Base-by-base conservation (phyloP, 2,329 filamentous ascomycete genomes). In the Fusarium sacchari region DNA sequence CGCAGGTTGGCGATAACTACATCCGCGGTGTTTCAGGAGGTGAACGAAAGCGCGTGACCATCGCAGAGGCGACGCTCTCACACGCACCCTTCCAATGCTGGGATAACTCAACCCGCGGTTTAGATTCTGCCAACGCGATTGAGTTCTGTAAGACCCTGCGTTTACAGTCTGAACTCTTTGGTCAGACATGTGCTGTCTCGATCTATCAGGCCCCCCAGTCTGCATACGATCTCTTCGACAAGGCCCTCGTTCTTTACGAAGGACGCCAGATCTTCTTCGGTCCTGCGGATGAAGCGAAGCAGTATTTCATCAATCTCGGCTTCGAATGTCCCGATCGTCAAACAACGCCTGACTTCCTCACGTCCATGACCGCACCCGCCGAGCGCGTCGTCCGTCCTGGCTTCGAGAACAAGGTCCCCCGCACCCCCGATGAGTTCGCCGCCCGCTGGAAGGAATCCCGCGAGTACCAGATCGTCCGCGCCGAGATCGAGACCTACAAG, bases 31-130 rank as follows among this genome's bases (percentile, higher is more conserved):
- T 95, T 1, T 93, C 90, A 44, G 93, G 93, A 69, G 93, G 93
- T 52, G 93, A 95, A 81, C 85, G 93, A 30, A 95, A 95, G 80
- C 91, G 93, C 76, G 92, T 94, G 9, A 91, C 90, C 28, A 94
- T 95, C 73, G 92, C 92, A 1, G 93, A 95, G 80, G 93, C 92
- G 0, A 83, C 86, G 1, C 81, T 89, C n/a, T 87, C 87, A 9
- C 83, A 83, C 30, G 85, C 87, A 0, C 87, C 86, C 5, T 81
- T 79, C 28, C 76, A 77, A 52, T 80, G 79, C 55, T 80, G 79
- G 79, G 79, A 80, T 15, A 81, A 80, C 50, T 79, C 77, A 13
- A 80, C 79, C 4, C 79, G 79, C 5, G 79, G 79, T 4, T 60
- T 80, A 6, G 79, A 80, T 52, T 79, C 77, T 1, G 74, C 77